Base-by-base conservation (phyloP, 352 stramenopile species). In the Globisporangium cylindrosporum region DNA sequence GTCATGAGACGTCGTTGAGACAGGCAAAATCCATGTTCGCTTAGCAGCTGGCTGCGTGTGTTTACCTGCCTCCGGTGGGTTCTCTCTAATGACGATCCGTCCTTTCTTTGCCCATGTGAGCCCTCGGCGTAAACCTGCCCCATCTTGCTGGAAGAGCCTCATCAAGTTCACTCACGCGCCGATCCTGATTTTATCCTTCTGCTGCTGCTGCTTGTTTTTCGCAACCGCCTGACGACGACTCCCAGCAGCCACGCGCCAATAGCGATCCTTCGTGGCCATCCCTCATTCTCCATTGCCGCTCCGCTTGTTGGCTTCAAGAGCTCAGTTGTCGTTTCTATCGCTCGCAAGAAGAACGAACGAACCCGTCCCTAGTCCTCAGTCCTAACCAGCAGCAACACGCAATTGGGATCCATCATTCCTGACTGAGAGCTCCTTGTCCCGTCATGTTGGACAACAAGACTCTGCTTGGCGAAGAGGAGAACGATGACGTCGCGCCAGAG, bases 401-500 rank as follows among this genome's bases (percentile, higher is more conserved):
- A 51, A 24, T 51, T 51, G 43, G 43, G 43, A 24, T 15, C n/a
- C 8, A 18, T 24, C 36, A 15, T 43, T 18, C 36, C 12, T 4
- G 12, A n/a, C 51, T 15, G 22, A 61, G 55, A 61, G 29, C 55
- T 36, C 24, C 15, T 60, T 61, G 27, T 59, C 3, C 38, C 55
- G 14, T 1, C 20, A 62, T 4, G 20, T 53, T 63, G 41, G 64
- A 57, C 25, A 36, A 57, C 14, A 59, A 43, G 38, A 59, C 36
- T 55, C 8, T 64, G 29, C n/a, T 69, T 41, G 27, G 27, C 6
- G 64, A 69, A 32, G 64, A 59, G 0, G 57, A 64, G 55, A 58
- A 53, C 64, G 64, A 69, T 49, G 64, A 69, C 43, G 22, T 69
- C 1, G 64, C 64, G n/a, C 56, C 64, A 0, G 64, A 69, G 64